Percentiles rank a stretch among this genome's conserved stretches.
Conservation (phyloP, 2,329 filamentous ascomycete species). For the Phialemonium atrogriseum region DNA sequence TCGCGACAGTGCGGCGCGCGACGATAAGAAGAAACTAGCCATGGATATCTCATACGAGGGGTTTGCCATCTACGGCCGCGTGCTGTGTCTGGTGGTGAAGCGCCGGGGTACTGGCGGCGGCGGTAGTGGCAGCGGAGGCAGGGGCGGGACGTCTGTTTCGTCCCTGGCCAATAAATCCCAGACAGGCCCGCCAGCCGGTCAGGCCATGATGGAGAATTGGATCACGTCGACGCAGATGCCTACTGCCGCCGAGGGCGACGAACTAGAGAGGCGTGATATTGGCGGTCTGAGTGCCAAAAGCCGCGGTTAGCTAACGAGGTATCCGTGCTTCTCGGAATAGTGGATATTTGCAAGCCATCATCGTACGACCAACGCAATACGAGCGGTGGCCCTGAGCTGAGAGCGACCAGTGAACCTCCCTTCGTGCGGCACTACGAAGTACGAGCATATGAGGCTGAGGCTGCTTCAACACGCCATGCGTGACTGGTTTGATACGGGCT, state of each 20-base stretch:
- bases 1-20: conserved; percentile 27
- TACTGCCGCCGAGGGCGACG: conserved; percentile 19
- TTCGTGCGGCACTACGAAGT: too few species aligned
- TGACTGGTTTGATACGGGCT: too few species aligned
- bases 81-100: conserved; percentile 82
- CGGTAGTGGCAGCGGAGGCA: conserved; percentile 19
- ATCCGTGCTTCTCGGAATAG: too few species aligned
- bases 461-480: too few species aligned
- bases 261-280: neutral
- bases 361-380: too few species aligned
- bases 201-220: conserved; percentile 77
- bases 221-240: conserved; percentile 69
- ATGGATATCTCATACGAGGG: conserved; percentile 88
- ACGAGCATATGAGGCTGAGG: too few species aligned
- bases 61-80: conserved; percentile 90
- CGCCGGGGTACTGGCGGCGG: conserved; percentile 42
- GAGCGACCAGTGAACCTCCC: too few species aligned
- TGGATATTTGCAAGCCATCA: too few species aligned
- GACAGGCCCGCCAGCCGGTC: conserved; percentile 26
- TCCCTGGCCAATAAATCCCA: conserved; percentile 8
- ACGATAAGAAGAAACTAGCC: conserved; percentile 85
- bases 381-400: too few species aligned
- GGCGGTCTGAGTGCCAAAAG: neutral
- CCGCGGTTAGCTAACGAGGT: too few species aligned
- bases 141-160: conserved; percentile 16